A percentile compares a stretch with the other conserved stretches of the same genome.
These are phyloP conservation scores for Rhododendron ferrugineum DNA, from an alignment of 148 eudicot genomes.

Conservation along the genomic window DNA sequence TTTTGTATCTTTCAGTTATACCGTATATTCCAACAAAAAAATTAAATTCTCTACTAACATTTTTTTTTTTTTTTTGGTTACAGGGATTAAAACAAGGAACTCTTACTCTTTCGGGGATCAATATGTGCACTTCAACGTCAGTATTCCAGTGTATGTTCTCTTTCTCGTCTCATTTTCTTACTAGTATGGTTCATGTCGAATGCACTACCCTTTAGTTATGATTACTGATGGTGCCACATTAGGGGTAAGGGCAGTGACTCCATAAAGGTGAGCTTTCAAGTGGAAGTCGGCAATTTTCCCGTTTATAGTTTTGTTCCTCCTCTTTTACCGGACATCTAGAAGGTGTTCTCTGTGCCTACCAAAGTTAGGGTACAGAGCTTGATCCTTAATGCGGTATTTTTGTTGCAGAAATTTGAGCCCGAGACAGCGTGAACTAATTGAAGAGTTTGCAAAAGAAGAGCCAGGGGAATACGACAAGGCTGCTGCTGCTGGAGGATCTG, in stretches of 20 bases:
- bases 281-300: not conserved
- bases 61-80: not conserved
- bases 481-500: conserved; percentile 73
- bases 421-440: conserved; percentile 78
- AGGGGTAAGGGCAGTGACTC: too few relatives aligned
- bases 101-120: conserved; percentile 76
- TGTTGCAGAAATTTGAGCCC: conserved; percentile 60
- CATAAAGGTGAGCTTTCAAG: not conserved
- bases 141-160: conserved; percentile 76
- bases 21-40: not conserved
- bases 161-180: not conserved
- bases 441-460: conserved; percentile 86
- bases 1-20: not conserved
- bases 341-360: not conserved
- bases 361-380: not conserved
- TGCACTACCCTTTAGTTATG: not conserved
- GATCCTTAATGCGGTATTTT: not conserved
- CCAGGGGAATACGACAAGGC: conserved; percentile 54
- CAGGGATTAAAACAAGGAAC: conserved; percentile 80
- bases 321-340: not conserved
- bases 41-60: not conserved
- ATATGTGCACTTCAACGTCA: conserved; percentile 86
- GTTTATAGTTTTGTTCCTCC: not conserved
- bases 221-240: not conserved
- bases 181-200: not conserved